Conservation (phyloP, 1,284 basidiomycete genomes). For the Cystobasidium slooffiae region DNA sequence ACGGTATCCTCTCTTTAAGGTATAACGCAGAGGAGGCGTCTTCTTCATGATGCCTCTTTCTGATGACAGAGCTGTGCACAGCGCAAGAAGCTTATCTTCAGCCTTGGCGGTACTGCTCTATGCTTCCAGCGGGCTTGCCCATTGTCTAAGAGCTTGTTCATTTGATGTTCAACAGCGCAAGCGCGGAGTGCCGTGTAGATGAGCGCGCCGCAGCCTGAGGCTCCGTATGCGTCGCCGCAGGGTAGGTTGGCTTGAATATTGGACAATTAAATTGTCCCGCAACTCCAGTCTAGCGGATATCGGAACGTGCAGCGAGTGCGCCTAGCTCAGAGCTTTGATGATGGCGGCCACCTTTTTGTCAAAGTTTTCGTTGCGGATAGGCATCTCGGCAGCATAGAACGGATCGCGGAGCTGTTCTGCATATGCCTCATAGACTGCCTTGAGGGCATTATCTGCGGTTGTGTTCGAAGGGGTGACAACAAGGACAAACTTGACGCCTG, state of each 20-base stretch:
- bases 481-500: slow-evolving; percentile 97
- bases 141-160: too few relatives aligned
- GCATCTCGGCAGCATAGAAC: slow-evolving; percentile 98
- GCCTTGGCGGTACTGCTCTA: too few relatives aligned
- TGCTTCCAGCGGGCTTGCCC: too few relatives aligned
- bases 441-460: slow-evolving; percentile 58
- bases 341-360: slow-evolving; percentile 65
- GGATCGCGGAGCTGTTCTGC: slow-evolving; percentile 89
- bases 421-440: slow-evolving; percentile 55
- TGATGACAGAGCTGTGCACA: too few relatives aligned
- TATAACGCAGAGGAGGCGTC: too few relatives aligned
- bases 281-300: neutral
- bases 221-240: too few relatives aligned
- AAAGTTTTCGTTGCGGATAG: slow-evolving; percentile 88
- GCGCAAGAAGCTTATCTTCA: too few relatives aligned
- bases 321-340: slow-evolving; percentile 23
- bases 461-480: slow-evolving; percentile 78
- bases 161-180: too few relatives aligned
- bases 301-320: neutral
- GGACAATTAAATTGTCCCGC: neutral
- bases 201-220: too few relatives aligned
- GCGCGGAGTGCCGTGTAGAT: too few relatives aligned
- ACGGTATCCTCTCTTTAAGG: too few relatives aligned
- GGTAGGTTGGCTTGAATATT: neutral
- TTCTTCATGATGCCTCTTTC: too few relatives aligned